Conservation (phyloP, 2,329 filamentous ascomycete genomes). For the Purpureocillium takamizusanense region DNA sequence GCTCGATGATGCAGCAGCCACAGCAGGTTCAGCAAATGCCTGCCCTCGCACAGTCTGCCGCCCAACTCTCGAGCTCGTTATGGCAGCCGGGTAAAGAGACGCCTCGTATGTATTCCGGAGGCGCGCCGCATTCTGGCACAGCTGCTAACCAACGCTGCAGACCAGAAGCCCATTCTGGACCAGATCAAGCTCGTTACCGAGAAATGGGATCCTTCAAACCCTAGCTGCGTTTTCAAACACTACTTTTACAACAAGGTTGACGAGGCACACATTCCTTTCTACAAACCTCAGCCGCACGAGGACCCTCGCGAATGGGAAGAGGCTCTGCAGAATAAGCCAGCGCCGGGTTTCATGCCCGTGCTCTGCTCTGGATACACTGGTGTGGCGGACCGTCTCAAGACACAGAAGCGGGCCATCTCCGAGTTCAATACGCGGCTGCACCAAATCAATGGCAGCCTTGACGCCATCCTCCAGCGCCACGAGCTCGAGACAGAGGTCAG, state of each 20-base stretch:
- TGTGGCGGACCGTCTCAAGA: constrained; percentile 61
- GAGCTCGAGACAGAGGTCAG: constrained; percentile 69
- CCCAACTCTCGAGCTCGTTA: constrained; percentile 38
- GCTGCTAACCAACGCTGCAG: constrained; percentile 13
- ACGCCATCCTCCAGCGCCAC: constrained; percentile 64
- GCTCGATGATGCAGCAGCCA: constrained; percentile 23
- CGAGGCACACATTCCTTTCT: constrained; percentile 65
- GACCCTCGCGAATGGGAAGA: constrained; percentile 77
- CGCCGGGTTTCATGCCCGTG: constrained; percentile 66
- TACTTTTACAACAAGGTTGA: constrained; percentile 86
- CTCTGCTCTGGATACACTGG: constrained; percentile 66
- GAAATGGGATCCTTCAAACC: constrained; percentile 65
- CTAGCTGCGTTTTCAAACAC: constrained; percentile 66
- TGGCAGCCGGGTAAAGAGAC: constrained; percentile 44
- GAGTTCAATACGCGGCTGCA: constrained; percentile 66
- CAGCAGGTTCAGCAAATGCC: constrained; percentile 34
- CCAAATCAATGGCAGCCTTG: constrained; percentile 68
- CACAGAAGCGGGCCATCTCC: constrained; percentile 60
- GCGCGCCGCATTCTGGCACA: background rate
- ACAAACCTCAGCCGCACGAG: constrained; percentile 60
- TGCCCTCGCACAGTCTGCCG: constrained; percentile 33
- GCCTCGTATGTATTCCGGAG: constrained; percentile 28
- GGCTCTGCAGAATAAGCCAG: constrained; percentile 71
- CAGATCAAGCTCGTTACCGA: constrained; percentile 62
- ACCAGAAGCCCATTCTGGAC: constrained; percentile 64